Conservation (phyloP, 768 basidiomycete genomes). For the Lentinus brumalis region DNA sequence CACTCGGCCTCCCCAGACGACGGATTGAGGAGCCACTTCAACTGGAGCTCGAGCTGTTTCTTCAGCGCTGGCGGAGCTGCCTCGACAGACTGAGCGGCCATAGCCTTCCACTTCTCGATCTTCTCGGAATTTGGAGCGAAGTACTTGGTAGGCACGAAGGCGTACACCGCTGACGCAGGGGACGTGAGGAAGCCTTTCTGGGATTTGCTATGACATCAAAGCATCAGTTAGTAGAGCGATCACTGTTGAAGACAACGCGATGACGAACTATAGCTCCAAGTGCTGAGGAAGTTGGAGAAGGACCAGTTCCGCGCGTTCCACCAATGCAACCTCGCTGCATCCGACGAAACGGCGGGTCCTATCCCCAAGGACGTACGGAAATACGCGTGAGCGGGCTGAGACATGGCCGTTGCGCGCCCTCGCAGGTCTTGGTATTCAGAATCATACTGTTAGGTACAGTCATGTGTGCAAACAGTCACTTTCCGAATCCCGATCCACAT, state of each 20-base stretch:
- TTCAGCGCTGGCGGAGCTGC: not conserved
- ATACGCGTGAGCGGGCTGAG: too few species aligned
- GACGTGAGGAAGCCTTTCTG: slow-evolving; percentile 4
- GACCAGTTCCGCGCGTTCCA: too few species aligned
- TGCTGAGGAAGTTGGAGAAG: too few species aligned
- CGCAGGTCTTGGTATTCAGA: too few species aligned
- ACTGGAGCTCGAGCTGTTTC: slow-evolving; percentile 6
- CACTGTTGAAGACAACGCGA: not conserved
- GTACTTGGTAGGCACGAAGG: not conserved
- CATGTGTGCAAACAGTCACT: too few species aligned
- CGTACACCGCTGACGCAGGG: not conserved
- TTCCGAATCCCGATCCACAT: too few species aligned
- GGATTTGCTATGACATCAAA: not conserved
- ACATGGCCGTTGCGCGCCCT: too few species aligned
- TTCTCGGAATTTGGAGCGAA: not conserved
- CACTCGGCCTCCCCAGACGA: slow-evolving; percentile 7
- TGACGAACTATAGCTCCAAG: too few species aligned
- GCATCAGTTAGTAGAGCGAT: not conserved
- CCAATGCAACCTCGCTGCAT: too few species aligned
- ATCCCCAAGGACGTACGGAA: too few species aligned
- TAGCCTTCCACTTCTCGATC: not conserved
- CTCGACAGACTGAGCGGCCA: not conserved
- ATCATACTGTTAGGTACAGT: too few species aligned
- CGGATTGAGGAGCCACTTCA: slow-evolving; percentile 7
- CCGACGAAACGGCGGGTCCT: too few species aligned